Percentiles rank a stretch among this genome's conserved stretches.
phyloP scores from a whole-genome alignment of 2,329 filamentous ascomycete genomes.

The Albophoma yamanashiensis region DNA sequence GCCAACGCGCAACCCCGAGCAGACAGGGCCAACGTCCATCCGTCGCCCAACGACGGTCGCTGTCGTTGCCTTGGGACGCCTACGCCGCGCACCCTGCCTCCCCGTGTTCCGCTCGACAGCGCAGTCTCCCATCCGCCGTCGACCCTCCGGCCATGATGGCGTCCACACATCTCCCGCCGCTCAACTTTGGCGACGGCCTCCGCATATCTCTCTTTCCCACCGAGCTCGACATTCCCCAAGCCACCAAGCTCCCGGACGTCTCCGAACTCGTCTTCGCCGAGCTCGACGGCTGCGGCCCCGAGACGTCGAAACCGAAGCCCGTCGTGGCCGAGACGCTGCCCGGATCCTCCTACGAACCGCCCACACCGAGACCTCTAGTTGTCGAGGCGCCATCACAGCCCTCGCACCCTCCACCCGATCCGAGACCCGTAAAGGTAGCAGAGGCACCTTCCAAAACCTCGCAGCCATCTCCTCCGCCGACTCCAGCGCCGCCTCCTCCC shows the following conservation, averaged over 20 bases:
- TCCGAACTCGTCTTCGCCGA: slow-evolving; percentile 3
- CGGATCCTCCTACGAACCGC: background rate
- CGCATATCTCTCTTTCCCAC: slow-evolving; percentile 19
- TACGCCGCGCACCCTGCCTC: background rate
- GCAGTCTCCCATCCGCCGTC: background rate
- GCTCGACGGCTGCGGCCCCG: slow-evolving; percentile 7
- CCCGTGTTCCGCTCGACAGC: background rate
- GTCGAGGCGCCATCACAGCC: background rate
- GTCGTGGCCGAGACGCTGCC: background rate
- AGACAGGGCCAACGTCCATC: background rate
- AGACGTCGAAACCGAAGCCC: background rate
- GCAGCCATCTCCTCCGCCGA: background rate
- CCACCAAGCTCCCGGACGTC: background rate
- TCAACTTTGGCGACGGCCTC: slow-evolving; percentile 16
- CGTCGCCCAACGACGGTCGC: background rate
- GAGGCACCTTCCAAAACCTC: background rate
- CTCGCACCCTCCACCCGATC: background rate
- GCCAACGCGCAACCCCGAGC: background rate
- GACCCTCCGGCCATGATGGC: slow-evolving; percentile 10
- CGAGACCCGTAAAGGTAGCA: background rate
- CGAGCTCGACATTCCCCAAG: slow-evolving; percentile 5
- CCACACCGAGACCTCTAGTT: background rate
- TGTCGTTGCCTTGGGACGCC: background rate
- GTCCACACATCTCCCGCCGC: slow-evolving; percentile 16
- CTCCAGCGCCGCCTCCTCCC: slow-evolving; percentile 8